Evolutionary conservation across 2,329 filamentous ascomycete genomes (phyloP), one percentile per base, ranked within the genome.

Genomic region (Colletotrichum horii): DNA sequence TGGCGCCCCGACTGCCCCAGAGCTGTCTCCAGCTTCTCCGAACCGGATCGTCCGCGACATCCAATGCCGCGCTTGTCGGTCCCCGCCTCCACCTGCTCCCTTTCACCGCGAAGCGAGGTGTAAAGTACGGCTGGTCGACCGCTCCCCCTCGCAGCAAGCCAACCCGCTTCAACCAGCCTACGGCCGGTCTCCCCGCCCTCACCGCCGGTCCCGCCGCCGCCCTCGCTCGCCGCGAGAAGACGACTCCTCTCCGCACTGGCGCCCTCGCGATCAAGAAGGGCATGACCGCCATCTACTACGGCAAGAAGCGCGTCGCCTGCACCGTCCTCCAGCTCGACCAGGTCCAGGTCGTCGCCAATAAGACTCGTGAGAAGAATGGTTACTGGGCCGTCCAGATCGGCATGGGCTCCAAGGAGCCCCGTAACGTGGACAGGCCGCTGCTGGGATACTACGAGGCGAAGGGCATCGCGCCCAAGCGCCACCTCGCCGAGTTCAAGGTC

Each of bases 361-460:
- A 98, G 90, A 97, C 95, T 77, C 88, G 92, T 38, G 88, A 93
- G 77, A 88, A 90, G 82, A 93, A 98, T 84, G 97, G 97, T 24
- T 99, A 99, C 87, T 98, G 92, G 89, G 97, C 96, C 19, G 96
- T 98, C 16, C 96, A 98, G 86, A 87, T 99, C 60, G 97, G 97
- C 24, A 88, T 91, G 64, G 97, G 97, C 5, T 91, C 91, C 83
- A 94, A 93, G 83, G 91, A 93, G 76, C 87, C 94, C 28, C 89
- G 88, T 77, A 98, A 97, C 83, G 91, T 97, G 56, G 93, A 93
- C n/a, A 91, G 94, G 80, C 94, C 97, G 4, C 87, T 94, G 88
- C 88, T 98, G 75, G 97, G 97, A 1, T 97, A 98, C 87, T 98
- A 94, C 86, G 94, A 96, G 76, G 92, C 89, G 71, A 93, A 95